phyloP scores from a whole-genome alignment of 768 basidiomycete genomes.

The Mycena vulgaris region DNA sequence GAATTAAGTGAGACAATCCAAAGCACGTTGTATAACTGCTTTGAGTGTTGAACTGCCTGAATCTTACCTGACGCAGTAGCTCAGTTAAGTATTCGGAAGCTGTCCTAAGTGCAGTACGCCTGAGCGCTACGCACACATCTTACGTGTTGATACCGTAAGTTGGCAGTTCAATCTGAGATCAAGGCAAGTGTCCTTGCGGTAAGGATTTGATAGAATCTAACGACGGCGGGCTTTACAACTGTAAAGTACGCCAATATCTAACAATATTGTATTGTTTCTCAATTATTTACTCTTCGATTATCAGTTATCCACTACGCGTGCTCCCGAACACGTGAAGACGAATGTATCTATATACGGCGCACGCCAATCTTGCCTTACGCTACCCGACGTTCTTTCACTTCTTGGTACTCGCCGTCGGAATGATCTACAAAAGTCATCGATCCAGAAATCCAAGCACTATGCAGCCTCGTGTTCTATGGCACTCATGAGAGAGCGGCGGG shows the following conservation, averaged over 20 bases:
- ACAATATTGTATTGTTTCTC: too few relatives aligned
- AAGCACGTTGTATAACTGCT: constrained; percentile 9
- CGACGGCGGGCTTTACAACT: neutral
- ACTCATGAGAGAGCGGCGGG: too few relatives aligned
- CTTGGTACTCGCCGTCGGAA: too few relatives aligned
- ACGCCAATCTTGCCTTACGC: too few relatives aligned
- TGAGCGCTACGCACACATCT: constrained; percentile 7
- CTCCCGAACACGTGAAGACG: too few relatives aligned
- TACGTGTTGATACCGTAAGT: neutral
- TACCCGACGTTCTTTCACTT: too few relatives aligned
- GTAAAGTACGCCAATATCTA: neutral
- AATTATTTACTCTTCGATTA: too few relatives aligned
- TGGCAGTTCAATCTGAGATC: constrained; percentile 1
- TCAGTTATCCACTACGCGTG: too few relatives aligned
- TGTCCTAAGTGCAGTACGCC: constrained; percentile 16
- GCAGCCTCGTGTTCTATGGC: too few relatives aligned
- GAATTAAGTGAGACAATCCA: constrained; percentile 5
- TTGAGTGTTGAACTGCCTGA: neutral
- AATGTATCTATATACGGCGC: too few relatives aligned
- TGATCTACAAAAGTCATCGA: too few relatives aligned
- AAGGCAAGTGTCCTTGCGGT: neutral
- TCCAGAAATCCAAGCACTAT: too few relatives aligned
- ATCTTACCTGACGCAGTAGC: neutral
- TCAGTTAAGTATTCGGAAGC: constrained; percentile 3
- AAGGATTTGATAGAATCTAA: neutral